Evolutionary conservation across 208 protist genomes (phyloP), one percentile per base, ranked within the genome.

Genomic region (Crithidia expoeki): DNA sequence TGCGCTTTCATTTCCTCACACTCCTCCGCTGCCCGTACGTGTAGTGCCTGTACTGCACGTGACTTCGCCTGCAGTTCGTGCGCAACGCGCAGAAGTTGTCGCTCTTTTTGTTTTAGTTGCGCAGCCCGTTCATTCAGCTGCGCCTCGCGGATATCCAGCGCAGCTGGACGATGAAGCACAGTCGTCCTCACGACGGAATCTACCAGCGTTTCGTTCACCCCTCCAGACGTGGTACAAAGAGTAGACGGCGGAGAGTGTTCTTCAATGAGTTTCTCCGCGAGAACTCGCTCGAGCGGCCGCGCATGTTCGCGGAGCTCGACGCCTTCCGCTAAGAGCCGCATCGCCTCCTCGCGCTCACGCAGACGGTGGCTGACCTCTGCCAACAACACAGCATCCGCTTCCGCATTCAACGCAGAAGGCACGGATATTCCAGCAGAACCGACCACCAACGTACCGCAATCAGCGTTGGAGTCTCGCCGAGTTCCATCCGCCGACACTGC

Each of bases 91-190:
- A 87, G 60, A 27, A 87, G 68, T 56, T 84, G 74, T 44, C 44
- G 25, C 58, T 87, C 81, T 40, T 87, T 87, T 14, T 32, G 23
- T 32, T 75, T 74, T 27, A 87, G 53, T 64, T 74, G 78, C 16
- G 49, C 40, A 0, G 64, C 67, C 6, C 74, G 60, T n/a, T 62
- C 63, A 4, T 80, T 25, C 49, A 83, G 61, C 50, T 38, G 28
- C 23, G 57, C 73, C 58, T 80, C 81, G 10, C 72, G 67, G 4
- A 27, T 6, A 16, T 52, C 57, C 1, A 82, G 60, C 11, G 46
- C 64, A 0, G 32, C 52, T 16, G 53, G 47, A 9, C 58, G 62
- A 11, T 69, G 60, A 17, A 11, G 19, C 10, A 57, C 28, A 25
- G 34, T 40, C 14, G 57, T 0, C 19, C 16, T 28, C 57, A 61